Evolutionary conservation across 805 yeast species (phyloP).

Genomic region (fission yeast (Schizosaccharomyces pombe)): DNA sequence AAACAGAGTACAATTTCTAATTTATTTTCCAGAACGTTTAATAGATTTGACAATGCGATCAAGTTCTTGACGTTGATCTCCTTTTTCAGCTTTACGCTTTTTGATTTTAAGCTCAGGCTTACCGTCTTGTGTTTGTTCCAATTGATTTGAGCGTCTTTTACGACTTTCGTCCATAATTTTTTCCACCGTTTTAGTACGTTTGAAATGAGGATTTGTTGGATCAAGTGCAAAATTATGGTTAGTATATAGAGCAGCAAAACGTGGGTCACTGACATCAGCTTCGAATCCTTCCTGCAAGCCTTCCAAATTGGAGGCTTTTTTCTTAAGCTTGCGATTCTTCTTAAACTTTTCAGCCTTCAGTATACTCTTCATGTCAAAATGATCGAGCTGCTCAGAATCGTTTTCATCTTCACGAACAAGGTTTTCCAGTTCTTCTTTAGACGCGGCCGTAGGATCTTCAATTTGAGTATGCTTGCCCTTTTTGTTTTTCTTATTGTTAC

Average conservation of each 20-base stretch:
- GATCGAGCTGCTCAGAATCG: constrained; percentile 23
- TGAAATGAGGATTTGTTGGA: constrained; percentile 75
- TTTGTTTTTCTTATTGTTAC: constrained; percentile 12
- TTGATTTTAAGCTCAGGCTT: not conserved
- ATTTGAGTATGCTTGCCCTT: constrained; percentile 8
- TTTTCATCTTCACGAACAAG: constrained; percentile 42
- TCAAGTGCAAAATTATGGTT: constrained; percentile 84
- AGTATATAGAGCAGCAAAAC: constrained; percentile 66
- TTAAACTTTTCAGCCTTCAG: constrained; percentile 40
- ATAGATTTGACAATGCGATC: not conserved
- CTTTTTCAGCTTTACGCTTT: not conserved
- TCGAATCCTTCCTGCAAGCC: constrained; percentile 29
- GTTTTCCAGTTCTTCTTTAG: constrained; percentile 48
- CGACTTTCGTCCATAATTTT: constrained; percentile 51
- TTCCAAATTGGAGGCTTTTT: constrained; percentile 27
- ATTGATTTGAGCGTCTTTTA: constrained; percentile 10
- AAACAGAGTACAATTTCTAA: not conserved
- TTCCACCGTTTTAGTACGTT: constrained; percentile 70
- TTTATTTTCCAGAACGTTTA: not conserved
- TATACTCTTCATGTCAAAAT: constrained; percentile 60
- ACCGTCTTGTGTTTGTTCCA: not conserved
- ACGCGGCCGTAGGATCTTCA: constrained; percentile 16
- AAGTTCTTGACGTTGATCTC: not conserved
- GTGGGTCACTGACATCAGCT: constrained; percentile 56
- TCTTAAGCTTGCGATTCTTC: constrained; percentile 12